Evolutionary conservation across 305 asterid genomes (phyloP), one percentile per base, ranked within the genome.

Genomic region (Solanum hybrid): DNA sequence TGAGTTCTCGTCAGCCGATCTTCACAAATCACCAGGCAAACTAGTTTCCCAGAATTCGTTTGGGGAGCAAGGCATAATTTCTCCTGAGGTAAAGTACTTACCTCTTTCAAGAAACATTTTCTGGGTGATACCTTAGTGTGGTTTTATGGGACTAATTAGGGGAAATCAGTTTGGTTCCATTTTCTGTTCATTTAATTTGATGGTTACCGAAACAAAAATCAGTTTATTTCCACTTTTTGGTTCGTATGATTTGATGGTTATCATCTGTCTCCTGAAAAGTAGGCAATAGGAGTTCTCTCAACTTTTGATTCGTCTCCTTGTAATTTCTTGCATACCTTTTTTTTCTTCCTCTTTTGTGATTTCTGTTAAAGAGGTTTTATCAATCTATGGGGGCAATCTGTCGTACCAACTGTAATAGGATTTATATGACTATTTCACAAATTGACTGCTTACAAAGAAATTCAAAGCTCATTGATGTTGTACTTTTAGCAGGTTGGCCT

Each of bases 1-100:
- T 12, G 91, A 90, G 73, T 89, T 87, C 90, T 90, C 90, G 24
- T 88, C 95, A 60, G 89, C 92, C 45, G 88, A 89, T 89, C 86
- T 91, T 90, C 79, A 51, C 84, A 95, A 90, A 36, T 89, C 90
- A 14, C 84, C 94, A 13, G 88, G 92, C 90, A 90, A 90, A 82
- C 89, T 92, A 87, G 90, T 94, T 90, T 92, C 92, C 32, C 84
- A 93, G 60, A 78, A 90, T 91, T 86, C 87, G 17, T 81, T 86
- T 86, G 93, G 90, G 89, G 91, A 88, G 89, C 94, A 89, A 35
- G 90, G 90, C 91, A 89, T 71, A 86, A 87, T 86, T 71, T 88
- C 96, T 78, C 89, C 95, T 13, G 95, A 95, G 98, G 98, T 97
- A 94, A 91, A 85, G 89, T 29, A 78, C 87, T 80, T 78, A 26